Evolutionary conservation across 176 grass and related monocot species (phyloP).

Genomic region (Oryza brachyantha): DNA sequence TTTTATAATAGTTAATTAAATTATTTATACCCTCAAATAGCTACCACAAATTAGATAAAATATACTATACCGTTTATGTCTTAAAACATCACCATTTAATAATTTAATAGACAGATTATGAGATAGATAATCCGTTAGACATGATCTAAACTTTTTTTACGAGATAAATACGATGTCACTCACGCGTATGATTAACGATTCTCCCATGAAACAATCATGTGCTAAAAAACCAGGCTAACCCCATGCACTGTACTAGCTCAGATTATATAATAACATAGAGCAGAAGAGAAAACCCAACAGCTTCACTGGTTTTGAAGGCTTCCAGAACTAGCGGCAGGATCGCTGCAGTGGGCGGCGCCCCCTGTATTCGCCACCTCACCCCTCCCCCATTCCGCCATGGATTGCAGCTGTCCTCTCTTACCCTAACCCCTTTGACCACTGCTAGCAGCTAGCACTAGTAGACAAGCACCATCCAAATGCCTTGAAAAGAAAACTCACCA

Average conservation of each 20-base stretch:
- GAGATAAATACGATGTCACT: background rate
- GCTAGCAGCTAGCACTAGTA: background rate
- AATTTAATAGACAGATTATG: too few relatives aligned
- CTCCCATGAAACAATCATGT: background rate
- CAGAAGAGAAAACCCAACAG: background rate
- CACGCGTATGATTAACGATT: background rate
- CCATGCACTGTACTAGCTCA: background rate
- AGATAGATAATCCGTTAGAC: too few relatives aligned
- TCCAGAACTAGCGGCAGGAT: background rate
- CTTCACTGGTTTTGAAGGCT: slow-evolving; percentile 32
- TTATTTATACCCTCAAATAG: too few relatives aligned
- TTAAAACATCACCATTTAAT: too few relatives aligned
- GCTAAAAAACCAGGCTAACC: background rate
- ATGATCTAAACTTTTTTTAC: too few relatives aligned
- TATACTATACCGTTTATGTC: too few relatives aligned
- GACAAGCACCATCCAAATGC: background rate
- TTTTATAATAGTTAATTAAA: too few relatives aligned
- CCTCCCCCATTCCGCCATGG: background rate
- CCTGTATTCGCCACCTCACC: slow-evolving; percentile 9
- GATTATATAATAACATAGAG: too few relatives aligned
- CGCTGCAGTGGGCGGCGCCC: slow-evolving; percentile 14
- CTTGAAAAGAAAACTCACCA: background rate
- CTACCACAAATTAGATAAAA: too few relatives aligned
- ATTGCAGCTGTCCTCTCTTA: background rate
- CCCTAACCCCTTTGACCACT: background rate